Conservation (phyloP, 176 grass and related monocot species). For the Oryza australiensis region DNA sequence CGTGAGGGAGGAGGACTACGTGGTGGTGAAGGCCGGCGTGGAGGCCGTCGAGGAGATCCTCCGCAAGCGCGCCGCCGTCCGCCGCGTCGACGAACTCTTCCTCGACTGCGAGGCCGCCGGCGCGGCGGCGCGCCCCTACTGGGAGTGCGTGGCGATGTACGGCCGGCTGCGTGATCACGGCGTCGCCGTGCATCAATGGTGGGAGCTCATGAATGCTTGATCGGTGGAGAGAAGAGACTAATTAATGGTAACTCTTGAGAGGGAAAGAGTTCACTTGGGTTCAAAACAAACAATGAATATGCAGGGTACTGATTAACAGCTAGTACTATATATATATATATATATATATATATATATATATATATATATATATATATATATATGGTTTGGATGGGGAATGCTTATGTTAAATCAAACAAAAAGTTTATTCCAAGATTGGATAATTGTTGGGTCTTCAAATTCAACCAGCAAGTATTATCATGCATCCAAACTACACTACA, state of each 20-base stretch:
- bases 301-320: neutral
- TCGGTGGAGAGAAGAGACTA: neutral
- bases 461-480: neutral
- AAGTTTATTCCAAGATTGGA: neutral
- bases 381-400: too few species aligned
- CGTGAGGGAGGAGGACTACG: slow-evolving; percentile 60
- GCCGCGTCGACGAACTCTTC: slow-evolving; percentile 56
- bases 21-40: slow-evolving; percentile 60
- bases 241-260: neutral
- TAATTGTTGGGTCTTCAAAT: neutral
- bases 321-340: too few species aligned
- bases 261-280: neutral
- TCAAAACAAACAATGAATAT: neutral
- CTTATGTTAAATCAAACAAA: neutral
- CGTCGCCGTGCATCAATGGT: slow-evolving; percentile 70
- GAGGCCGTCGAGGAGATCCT: slow-evolving; percentile 51
- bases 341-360: too few species aligned
- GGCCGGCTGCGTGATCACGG: slow-evolving; percentile 56
- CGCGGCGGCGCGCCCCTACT: slow-evolving; percentile 44
- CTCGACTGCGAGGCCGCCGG: slow-evolving; percentile 51
- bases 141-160: slow-evolving; percentile 62
- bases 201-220: slow-evolving; percentile 32
- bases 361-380: too few species aligned
- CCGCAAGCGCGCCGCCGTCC: slow-evolving; percentile 30
- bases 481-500: neutral